Base-by-base conservation (phyloP, 83 land plant species). In the Picea engelmannii region DNA sequence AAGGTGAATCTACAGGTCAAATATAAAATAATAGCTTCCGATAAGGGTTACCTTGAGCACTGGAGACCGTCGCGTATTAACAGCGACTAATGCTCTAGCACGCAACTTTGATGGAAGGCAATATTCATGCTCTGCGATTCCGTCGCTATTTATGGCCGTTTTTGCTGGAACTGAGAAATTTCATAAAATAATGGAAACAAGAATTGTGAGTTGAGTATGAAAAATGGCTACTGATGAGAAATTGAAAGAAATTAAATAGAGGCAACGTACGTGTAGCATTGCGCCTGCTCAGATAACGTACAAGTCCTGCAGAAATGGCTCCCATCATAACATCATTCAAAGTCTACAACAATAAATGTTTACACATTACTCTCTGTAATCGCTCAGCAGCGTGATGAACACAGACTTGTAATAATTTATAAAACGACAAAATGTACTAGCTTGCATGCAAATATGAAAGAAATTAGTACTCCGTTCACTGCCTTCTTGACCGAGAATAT, bases 261-360 rank as follows among this genome's bases (percentile, higher is more conserved):
- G 52, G 10, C 52, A 49, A 49, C 52, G 52, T 17, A 4, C 58
- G 8, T 69, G 18, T 18, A 23, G 15, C 20, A n/a, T 23, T 18
- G 20, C 8, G 15, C 49, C 86, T 70, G 31, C 31, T 67, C 13
- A 88, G 66, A 80, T 91, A 91, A 9, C 83, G 74, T 24, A 84
- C 58, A 0, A 91, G 76, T 52, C 85, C 93, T 15, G 91, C 87
- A 1, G 88, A 73, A 44, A 80, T 80, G 4, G 86, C 60, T 63
- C 89, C 93, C 75, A 89, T 7, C n/a, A 91, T 16, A 10, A 91
- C 93, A 83, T 91, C 93, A 62, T 89, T 91, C 21, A 91, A 31
- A 0, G 85, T 91, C 93, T 91, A 86, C 69, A 44, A 63, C 21
- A 44, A 49, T 9, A 8, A 49, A 49, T 49, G 11, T 49, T 49